Evolutionary conservation across 495 filamentous ascomycete genomes (phyloP), one percentile per base, ranked within the genome.

Genomic region (Neurospora terricola): DNA sequence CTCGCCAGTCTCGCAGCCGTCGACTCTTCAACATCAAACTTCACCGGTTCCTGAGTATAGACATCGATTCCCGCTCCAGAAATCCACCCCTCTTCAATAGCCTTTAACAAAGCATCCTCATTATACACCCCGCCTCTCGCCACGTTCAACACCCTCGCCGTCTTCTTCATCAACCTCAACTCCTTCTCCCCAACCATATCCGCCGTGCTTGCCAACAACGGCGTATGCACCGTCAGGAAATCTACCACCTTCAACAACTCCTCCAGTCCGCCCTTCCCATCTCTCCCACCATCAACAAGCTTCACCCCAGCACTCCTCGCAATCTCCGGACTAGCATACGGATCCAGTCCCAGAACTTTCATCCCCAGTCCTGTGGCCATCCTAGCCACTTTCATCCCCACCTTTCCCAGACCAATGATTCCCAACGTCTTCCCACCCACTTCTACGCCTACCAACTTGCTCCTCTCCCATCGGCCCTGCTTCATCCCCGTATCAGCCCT

Each of bases 11-110:
- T 82, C 69, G 83, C 83, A 1, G 90, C 88, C 5, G 86, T 77
- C 30, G 86, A 86, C 38, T 84, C 86, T 34, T 72, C 74, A 68
- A 70, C 72, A 14, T 81, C 77, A 27, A 59, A 59, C 48, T 83
- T 39, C 0, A 89, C 89, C 23, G 92, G 92, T 79, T 94, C 92
- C 2, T 83, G 83, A 0, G 90, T 92, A 78, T 90, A 93, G 68
- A 94, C 92, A 80, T 94, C 92, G 18, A 93, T 78, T 5, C 91
- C 92, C 0, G 92, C 92, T 0, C 91, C 91, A 1, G 88, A 90
- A 34, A 94, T 88, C 76, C 86, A 89, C 4, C 90, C 90, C 6
- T 84, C 84, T 30, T 93, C 87, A 2, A 94, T 77, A 4, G 91
- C 91, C 18, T 83, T 86, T 0, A 93, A 80, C 14, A 94, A 82